Percentiles rank a stretch among this genome's conserved stretches.
Conservation (phyloP, 2,329 filamentous ascomycete species). For the Beauveria asiatica region DNA sequence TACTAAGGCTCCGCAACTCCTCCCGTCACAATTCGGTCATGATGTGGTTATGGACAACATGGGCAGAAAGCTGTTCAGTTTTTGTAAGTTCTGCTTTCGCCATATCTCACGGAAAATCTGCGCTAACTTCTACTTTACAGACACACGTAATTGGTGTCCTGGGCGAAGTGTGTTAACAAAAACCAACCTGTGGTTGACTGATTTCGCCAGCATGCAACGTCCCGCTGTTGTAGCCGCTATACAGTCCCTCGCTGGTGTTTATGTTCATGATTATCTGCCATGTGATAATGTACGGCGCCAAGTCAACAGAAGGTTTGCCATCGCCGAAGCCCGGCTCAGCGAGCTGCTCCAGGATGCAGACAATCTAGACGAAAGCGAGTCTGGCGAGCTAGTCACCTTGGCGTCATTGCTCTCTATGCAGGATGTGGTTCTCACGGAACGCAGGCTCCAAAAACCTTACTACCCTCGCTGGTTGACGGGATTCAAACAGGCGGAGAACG, state of each 20-base stretch:
- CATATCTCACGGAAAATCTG: too few relatives aligned
- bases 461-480: slow-evolving; percentile 31
- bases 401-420: slow-evolving; percentile 31
- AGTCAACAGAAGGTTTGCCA: slow-evolving; percentile 25
- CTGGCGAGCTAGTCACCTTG: slow-evolving; percentile 30
- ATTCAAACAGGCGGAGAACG: slow-evolving; percentile 26
- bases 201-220: slow-evolving; percentile 30
- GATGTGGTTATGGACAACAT: background rate
- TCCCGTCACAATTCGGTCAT: background rate
- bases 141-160: slow-evolving; percentile 32
- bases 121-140: slow-evolving; percentile 16
- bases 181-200: slow-evolving; percentile 32
- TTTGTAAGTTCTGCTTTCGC: background rate
- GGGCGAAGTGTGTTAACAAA: slow-evolving; percentile 29
- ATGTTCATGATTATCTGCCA: slow-evolving; percentile 32
- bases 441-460: slow-evolving; percentile 24
- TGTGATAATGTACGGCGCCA: slow-evolving; percentile 22
- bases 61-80: background rate
- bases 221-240: slow-evolving; percentile 28
- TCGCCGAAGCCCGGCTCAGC: slow-evolving; percentile 24
- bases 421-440: slow-evolving; percentile 30
- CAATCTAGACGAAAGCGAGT: slow-evolving; percentile 16
- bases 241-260: slow-evolving; percentile 31
- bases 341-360: slow-evolving; percentile 20
- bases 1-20: background rate